phyloP scores from a whole-genome alignment of 2,329 filamentous ascomycete species.

The Aspergillus ochraceoroseus region DNA sequence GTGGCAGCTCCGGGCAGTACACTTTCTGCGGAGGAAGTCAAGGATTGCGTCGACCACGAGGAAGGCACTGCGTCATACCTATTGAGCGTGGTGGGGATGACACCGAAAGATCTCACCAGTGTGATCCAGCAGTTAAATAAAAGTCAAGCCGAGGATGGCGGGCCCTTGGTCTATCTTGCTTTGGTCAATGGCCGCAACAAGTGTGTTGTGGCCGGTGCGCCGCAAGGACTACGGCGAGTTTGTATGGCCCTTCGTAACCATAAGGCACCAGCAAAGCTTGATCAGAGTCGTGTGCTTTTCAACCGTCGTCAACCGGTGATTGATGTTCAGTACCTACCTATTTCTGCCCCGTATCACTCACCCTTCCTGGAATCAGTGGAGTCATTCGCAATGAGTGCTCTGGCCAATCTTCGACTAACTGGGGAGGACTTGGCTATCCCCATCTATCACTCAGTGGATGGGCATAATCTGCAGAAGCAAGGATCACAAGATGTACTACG shows the following conservation, averaged over 20 bases:
- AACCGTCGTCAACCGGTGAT: conserved; percentile 29
- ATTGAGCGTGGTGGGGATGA: conserved; percentile 6
- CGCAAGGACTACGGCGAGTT: conserved; percentile 21
- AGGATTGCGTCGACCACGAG: conserved; percentile 12
- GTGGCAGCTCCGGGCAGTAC: conserved; percentile 16
- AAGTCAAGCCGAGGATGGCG: conserved; percentile 17
- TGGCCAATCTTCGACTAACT: conserved; percentile 13
- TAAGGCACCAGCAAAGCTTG: neutral
- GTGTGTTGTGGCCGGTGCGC: conserved; percentile 31
- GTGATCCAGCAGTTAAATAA: conserved; percentile 25
- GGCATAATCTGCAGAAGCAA: neutral
- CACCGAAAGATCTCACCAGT: neutral
- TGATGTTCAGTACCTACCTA: conserved; percentile 35
- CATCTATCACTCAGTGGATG: conserved; percentile 1
- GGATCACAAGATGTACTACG: neutral
- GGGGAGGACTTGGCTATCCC: conserved; percentile 24
- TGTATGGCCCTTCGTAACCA: neutral
- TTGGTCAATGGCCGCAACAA: conserved; percentile 32
- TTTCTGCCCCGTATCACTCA: conserved; percentile 41
- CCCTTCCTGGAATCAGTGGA: conserved; percentile 27
- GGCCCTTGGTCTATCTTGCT: conserved; percentile 23
- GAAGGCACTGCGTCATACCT: conserved; percentile 1
- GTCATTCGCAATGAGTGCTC: conserved; percentile 15
- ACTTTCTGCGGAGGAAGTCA: conserved; percentile 16
- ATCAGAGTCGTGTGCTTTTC: conserved; percentile 27